Base-by-base conservation (phyloP, 129 eudicot species). In the Deinandra increscens region DNA sequence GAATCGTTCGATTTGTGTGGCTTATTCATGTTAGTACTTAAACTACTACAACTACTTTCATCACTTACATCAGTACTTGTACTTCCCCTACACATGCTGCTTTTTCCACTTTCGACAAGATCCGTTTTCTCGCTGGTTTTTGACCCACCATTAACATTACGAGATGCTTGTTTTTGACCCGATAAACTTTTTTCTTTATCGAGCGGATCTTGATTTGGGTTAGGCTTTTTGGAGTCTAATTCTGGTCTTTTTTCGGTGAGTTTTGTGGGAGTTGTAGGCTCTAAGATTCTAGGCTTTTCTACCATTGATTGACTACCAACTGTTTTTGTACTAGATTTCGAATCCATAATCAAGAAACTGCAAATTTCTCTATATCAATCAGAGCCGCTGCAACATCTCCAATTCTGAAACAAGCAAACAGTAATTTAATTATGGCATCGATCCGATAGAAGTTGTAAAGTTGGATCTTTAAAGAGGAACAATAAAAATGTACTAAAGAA, bases 1-100 rank as follows among this genome's bases (percentile, higher is more conserved):
- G 86, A 72, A 63, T 88, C 96, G 41, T 88, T 84, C 31, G 85
- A 89, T 74, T 85, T 85, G 74, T 88, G 96, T 17, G 96, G 96
- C 60, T 88, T 88, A 77, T 81, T 85, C 43, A 88, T 53, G 60
- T 80, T 81, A 75, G 87, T 83, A 75, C 89, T 88, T 11, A 88
- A 81, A 81, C 91, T 85, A 79, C 96, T 89, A 71, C 85, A 89
- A 70, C 82, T 76, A 75, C 96, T 89, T 72, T 86, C 92, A 20
- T 89, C 96, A 59, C 96, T 89, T 23, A 89, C 69, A 65, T 89
- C 91, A 3, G 84, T 89, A 59, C 96, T 81, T 12, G 91, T 85
- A 61, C 96, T 89, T 44, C 85, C 89, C 70, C 92, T 83, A 69
- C 91, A 85, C 82, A 83, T 48, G 51, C 96, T 88, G 66, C 87